Conservation (phyloP, 371 early-diverging fungal species). For the Syncephalis fuscata region DNA sequence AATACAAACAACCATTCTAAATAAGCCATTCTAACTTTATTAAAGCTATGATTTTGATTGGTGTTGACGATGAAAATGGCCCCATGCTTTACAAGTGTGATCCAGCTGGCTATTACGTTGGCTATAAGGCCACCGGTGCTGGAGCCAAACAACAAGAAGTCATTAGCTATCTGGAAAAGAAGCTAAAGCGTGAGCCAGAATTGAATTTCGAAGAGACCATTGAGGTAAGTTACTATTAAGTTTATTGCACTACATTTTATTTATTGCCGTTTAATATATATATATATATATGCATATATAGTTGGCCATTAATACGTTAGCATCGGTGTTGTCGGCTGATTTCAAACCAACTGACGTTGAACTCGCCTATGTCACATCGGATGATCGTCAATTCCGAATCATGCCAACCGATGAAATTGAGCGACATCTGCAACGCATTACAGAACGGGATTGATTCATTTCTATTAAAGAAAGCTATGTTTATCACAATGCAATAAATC, state of each 20-base stretch:
- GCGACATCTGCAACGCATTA: constrained; percentile 74
- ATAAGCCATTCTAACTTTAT: background rate
- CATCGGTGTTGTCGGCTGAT: constrained; percentile 79
- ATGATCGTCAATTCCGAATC: constrained; percentile 60
- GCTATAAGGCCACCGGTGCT: constrained; percentile 90
- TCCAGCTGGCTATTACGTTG: constrained; percentile 96
- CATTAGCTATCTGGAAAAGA: constrained; percentile 92
- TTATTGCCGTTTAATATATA: constrained; percentile 1
- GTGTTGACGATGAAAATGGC: constrained; percentile 88
- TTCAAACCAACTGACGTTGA: constrained; percentile 92
- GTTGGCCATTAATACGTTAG: constrained; percentile 89
- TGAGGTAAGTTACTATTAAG: constrained; percentile 42
- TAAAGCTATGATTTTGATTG: constrained; percentile 88
- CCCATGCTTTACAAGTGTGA: constrained; percentile 95
- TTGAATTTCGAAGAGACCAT: constrained; percentile 74
- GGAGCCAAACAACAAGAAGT: constrained; percentile 98
- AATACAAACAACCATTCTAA: background rate
- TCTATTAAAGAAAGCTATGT: too few species aligned
- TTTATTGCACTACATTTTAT: background rate
- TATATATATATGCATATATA: constrained; percentile 23
- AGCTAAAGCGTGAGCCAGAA: constrained; percentile 76
- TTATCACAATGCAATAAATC: too few species aligned
- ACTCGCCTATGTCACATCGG: constrained; percentile 70
- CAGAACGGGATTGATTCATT: constrained; percentile 74
- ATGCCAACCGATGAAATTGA: constrained; percentile 79